Percentiles rank a stretch among this genome's conserved stretches.
Evolutionary conservation across 2,329 filamentous ascomycete species (phyloP).

Genomic region (Xylogone sp.): DNA sequence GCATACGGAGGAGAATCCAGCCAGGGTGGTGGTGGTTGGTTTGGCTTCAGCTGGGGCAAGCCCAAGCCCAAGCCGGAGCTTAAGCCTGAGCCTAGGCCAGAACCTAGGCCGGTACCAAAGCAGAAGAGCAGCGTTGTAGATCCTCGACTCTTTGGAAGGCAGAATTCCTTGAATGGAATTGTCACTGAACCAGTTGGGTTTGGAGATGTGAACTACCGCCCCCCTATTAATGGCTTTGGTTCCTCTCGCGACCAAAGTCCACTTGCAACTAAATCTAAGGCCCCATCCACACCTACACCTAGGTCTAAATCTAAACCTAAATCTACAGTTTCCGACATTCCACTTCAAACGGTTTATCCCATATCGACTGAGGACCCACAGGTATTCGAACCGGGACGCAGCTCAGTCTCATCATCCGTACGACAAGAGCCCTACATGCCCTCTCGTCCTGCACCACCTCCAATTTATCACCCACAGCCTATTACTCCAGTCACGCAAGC

Average conservation of each 20-base stretch:
- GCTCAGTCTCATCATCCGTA: constrained; percentile 44
- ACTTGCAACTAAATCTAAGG: background rate
- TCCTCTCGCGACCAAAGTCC: constrained; percentile 9
- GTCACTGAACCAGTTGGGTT: constrained; percentile 55
- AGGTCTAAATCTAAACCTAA: background rate
- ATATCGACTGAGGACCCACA: constrained; percentile 62
- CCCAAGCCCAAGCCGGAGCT: too few relatives aligned
- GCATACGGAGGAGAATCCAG: constrained; percentile 50
- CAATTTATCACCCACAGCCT: constrained; percentile 83
- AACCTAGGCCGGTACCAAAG: constrained; percentile 25
- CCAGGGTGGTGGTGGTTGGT: constrained; percentile 32
- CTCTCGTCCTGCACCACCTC: constrained; percentile 55
- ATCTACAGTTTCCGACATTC: constrained; percentile 22
- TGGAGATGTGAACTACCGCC: constrained; percentile 33
- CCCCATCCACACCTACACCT: too few relatives aligned
- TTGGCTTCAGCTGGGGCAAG: constrained; percentile 24
- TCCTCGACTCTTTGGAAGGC: constrained; percentile 54
- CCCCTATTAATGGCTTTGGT: constrained; percentile 25
- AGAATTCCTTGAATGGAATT: constrained; percentile 56
- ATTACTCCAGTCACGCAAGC: constrained; percentile 67
- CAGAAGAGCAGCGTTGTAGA: constrained; percentile 51
- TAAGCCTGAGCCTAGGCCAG: too few relatives aligned
- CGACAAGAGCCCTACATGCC: constrained; percentile 36
- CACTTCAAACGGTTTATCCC: constrained; percentile 63
- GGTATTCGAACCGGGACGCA: constrained; percentile 54